Conservation (phyloP, 164 flowering plant species). For the Liriodendron chinense region DNA sequence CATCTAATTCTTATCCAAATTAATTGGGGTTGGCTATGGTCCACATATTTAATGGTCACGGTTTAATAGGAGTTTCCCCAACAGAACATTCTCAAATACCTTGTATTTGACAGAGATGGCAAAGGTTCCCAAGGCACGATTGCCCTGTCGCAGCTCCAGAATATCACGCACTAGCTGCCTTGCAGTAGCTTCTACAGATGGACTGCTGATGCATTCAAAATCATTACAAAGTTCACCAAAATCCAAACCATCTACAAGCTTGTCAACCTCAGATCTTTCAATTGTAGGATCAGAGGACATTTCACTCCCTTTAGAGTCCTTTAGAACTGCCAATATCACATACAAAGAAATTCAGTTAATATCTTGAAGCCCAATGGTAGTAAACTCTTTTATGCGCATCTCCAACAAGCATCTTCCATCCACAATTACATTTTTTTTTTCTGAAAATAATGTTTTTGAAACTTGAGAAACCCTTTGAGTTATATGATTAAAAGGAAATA, state of each 20-base stretch:
- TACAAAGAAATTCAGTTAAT: not conserved
- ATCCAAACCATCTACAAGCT: constrained; percentile 79
- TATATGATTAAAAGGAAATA: not conserved
- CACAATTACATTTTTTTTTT: too few relatives aligned
- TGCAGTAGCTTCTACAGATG: constrained; percentile 81
- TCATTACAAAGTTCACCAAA: constrained; percentile 96
- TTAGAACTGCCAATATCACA: constrained; percentile 11
- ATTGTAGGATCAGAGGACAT: constrained; percentile 16
- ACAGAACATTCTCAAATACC: constrained; percentile 31
- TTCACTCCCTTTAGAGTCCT: constrained; percentile 18
- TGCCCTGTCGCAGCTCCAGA: constrained; percentile 74
- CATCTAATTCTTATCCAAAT: too few relatives aligned
- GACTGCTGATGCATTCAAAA: constrained; percentile 93
- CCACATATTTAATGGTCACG: too few relatives aligned
- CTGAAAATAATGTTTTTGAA: not conserved
- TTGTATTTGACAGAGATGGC: constrained; percentile 78
- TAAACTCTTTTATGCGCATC: not conserved
- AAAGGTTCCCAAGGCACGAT: constrained; percentile 74
- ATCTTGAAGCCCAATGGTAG: not conserved
- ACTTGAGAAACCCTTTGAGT: not conserved
- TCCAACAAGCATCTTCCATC: not conserved
- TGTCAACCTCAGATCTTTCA: constrained; percentile 66
- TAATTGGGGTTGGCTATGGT: too few relatives aligned
- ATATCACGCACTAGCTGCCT: constrained; percentile 88
- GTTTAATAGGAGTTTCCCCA: not conserved